A percentile compares a stretch with the other conserved stretches of the same genome.
These are phyloP conservation scores for Vigna hirtella DNA, from an alignment of 306 rosid species.

Conservation along the genomic window DNA sequence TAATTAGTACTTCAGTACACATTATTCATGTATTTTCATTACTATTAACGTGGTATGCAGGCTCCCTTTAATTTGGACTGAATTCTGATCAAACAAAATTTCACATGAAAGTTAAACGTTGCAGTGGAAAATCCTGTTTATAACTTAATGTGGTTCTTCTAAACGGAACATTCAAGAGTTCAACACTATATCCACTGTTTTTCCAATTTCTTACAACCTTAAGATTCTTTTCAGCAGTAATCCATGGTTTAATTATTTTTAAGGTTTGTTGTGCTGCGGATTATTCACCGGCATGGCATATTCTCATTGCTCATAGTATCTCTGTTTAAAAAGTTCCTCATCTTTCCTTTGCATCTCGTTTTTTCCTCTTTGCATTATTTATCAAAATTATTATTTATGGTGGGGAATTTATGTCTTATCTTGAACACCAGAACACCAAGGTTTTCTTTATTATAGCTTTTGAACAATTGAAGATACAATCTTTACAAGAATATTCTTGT, in stretches of 20 bases:
- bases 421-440: too few relatives aligned
- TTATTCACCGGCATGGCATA: conserved; percentile 10
- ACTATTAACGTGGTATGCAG: too few relatives aligned
- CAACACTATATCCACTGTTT: background rate
- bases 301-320: conserved; percentile 23
- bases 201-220: conserved; percentile 21
- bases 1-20: conserved; percentile 30
- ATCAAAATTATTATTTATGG: too few relatives aligned
- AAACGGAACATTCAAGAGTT: conserved; percentile 11
- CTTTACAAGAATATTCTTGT: too few relatives aligned
- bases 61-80: too few relatives aligned
- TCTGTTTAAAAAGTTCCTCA: too few relatives aligned
- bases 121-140: background rate
- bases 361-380: background rate
- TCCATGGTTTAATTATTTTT: conserved; percentile 13
- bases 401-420: too few relatives aligned
- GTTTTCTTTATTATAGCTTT: too few relatives aligned
- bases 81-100: too few relatives aligned
- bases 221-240: conserved; percentile 21
- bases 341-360: background rate
- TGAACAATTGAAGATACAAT: too few relatives aligned
- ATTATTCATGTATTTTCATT: conserved; percentile 1
- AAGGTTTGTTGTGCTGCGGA: background rate
- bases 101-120: too few relatives aligned
- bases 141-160: background rate